Evolutionary conservation across 1,139 yeast genomes (phyloP), one percentile per base, ranked within the genome.

Genomic region (Suhomyces guaymorum): DNA sequence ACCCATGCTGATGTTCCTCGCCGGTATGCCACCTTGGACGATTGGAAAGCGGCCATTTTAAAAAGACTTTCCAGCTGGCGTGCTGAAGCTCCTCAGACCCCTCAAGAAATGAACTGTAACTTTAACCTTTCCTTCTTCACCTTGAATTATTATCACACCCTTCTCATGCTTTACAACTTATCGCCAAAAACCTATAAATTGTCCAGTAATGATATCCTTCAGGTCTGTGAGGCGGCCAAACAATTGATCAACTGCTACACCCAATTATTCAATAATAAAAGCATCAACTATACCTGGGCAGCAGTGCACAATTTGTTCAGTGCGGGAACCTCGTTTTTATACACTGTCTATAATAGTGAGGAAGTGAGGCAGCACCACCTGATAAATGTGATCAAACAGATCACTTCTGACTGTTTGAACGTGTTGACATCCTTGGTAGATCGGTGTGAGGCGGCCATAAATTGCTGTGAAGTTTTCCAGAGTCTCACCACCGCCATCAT

Each of bases 261-360:
- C 30, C 75, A 73, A 33, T 62, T 88, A 27, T 75, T 75, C 45
- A 59, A 64, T 14, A 70, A 70, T 21, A 77, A 76, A 47, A 69
- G 77, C 30, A 73, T 88, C 42, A 88, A 88, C 55, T 89, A 85
- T 59, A 87, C 96, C 0, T 89, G 96, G 96, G 92, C 90, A 1
- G 95, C 95, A 0, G 92, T 88, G 2, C 95, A 88, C 55, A 88
- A 87, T 55, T 63, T 87, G 37, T 87, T 87, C 54, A 82, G 85
- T 83, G 92, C 96, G 0, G 95, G 95, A 1, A 83, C 92, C 14
- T 83, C 95, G 2, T 87, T 80, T 49, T 66, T 88, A 28, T 88
- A 84, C 54, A 75, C 90, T 1, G 68, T 87, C 10, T 87, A 84
- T 53, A 84, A 83, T 53, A 78, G 85, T 22, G 71, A 69, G 15